A percentile compares a stretch with the other conserved stretches of the same genome.
Conservation (phyloP, 1,139 yeast species). For the Blastobotrys serpentis region DNA sequence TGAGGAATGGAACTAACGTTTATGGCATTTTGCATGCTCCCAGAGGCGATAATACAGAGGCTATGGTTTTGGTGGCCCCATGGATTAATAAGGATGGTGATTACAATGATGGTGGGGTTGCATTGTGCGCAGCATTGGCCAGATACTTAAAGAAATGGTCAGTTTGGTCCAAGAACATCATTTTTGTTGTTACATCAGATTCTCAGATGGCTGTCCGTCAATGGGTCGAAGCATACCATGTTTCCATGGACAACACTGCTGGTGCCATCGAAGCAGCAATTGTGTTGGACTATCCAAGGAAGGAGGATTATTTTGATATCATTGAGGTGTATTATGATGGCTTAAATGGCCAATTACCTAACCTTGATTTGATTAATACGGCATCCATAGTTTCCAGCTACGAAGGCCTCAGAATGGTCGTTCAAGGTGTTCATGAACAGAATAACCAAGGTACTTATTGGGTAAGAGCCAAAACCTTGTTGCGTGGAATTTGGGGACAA, state of each 20-base stretch:
- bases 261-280: slow-evolving; percentile 94
- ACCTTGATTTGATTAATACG: slow-evolving; percentile 81
- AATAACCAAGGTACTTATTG: slow-evolving; percentile 36
- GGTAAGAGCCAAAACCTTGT: slow-evolving; percentile 58
- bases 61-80: slow-evolving; percentile 88
- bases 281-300: slow-evolving; percentile 69
- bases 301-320: slow-evolving; percentile 65
- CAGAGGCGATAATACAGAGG: slow-evolving; percentile 93
- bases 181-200: slow-evolving; percentile 78
- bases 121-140: slow-evolving; percentile 69
- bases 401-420: slow-evolving; percentile 67
- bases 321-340: slow-evolving; percentile 83
- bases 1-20: slow-evolving; percentile 53
- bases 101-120: slow-evolving; percentile 75
- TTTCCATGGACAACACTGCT: slow-evolving; percentile 81
- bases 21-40: slow-evolving; percentile 92
- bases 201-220: slow-evolving; percentile 66
- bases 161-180: slow-evolving; percentile 93
- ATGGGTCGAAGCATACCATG: slow-evolving; percentile 96
- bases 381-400: slow-evolving; percentile 70
- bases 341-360: slow-evolving; percentile 92
- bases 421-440: slow-evolving; percentile 51
- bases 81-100: slow-evolving; percentile 65
- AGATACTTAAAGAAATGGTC: slow-evolving; percentile 82
- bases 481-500: slow-evolving; percentile 64